Evolutionary conservation across 163 green algal species (phyloP).

Genomic region (Chlamydomonas reinhardtii): DNA sequence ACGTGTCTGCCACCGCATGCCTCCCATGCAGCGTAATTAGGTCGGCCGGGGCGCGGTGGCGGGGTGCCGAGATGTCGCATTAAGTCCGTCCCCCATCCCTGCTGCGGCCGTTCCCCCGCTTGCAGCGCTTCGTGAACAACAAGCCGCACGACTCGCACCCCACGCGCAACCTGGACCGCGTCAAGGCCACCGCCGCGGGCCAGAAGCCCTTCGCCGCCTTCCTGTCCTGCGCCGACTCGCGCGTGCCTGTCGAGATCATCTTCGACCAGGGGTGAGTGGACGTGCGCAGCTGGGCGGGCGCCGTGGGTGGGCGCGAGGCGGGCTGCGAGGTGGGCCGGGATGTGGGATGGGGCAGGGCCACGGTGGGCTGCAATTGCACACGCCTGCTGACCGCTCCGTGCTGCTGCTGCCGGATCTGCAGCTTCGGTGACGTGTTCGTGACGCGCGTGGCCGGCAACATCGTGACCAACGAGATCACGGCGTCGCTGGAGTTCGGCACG

Average conservation of each 20-base stretch:
- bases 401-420: neutral
- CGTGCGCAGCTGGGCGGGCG: neutral
- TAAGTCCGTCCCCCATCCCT: neutral
- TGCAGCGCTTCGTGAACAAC: constrained; percentile 3
- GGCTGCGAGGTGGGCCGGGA: neutral
- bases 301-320: neutral
- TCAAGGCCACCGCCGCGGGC: constrained; percentile 3
- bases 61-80: neutral
- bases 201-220: neutral
- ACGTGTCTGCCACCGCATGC: neutral
- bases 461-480: constrained; percentile 11
- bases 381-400: neutral
- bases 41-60: neutral
- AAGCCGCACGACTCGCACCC: neutral
- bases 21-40: neutral
- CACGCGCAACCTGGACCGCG: constrained; percentile 4
- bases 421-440: constrained; percentile 11
- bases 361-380: neutral
- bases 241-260: neutral
- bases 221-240: constrained; percentile 7
- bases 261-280: constrained; percentile 8
- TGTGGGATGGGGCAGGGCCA: neutral
- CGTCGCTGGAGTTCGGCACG: constrained; percentile 6
- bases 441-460: neutral
- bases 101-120: neutral